Conservation (phyloP, 345 rosid species). For the Eucalyptus globulus region DNA sequence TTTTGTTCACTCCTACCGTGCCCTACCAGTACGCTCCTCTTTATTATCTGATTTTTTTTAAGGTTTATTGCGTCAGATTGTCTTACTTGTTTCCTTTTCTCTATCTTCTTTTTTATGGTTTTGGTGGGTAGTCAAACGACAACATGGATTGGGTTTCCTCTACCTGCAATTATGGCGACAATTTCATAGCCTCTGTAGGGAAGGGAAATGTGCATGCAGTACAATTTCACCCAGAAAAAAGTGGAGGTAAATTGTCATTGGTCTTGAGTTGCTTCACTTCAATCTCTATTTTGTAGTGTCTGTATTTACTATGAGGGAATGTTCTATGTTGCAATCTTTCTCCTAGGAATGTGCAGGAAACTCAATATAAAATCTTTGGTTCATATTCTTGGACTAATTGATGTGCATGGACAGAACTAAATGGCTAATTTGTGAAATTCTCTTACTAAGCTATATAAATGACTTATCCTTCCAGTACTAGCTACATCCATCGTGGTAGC, state of each 20-base stretch:
- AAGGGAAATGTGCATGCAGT: conserved; percentile 97
- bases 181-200: conserved; percentile 77
- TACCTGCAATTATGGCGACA: conserved; percentile 72
- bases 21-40: conserved; percentile 51
- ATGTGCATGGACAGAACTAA: neutral
- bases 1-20: conserved; percentile 96
- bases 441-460: neutral
- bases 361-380: neutral
- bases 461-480: neutral
- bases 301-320: neutral
- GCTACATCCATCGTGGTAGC: neutral
- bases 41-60: neutral
- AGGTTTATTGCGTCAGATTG: neutral
- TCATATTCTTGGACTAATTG: neutral
- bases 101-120: neutral
- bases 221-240: conserved; percentile 97
- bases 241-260: conserved; percentile 63
- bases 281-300: neutral
- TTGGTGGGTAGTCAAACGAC: conserved; percentile 34
- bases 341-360: neutral
- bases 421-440: neutral
- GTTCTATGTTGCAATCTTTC: neutral
- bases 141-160: conserved; percentile 91
- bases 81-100: neutral
- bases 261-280: neutral